Percentiles rank a stretch among this genome's conserved stretches.
Conservation (phyloP, 202 grass and related monocot genomes). For the Bolboschoenoplectus hybrid region DNA sequence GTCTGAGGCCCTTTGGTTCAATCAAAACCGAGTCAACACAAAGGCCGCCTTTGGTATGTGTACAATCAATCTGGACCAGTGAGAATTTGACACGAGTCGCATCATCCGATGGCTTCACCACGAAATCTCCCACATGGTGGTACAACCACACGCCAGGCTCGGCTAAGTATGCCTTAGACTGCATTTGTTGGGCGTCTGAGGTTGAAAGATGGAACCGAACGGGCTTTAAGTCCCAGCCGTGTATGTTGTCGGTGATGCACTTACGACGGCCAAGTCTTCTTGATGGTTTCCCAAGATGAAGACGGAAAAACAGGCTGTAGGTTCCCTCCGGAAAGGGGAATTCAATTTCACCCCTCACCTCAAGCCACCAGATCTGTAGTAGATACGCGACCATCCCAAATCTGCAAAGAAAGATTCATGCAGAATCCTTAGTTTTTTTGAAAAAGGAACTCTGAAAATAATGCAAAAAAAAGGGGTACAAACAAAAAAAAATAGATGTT, state of each 20-base stretch:
- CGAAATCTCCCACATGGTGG: conserved; percentile 85
- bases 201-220: conserved; percentile 82
- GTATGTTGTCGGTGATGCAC: conserved; percentile 66
- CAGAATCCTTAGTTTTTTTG: background rate
- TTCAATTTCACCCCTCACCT: conserved; percentile 71
- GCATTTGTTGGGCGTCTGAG: conserved; percentile 75
- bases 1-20: conserved; percentile 52
- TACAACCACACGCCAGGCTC: conserved; percentile 74
- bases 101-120: conserved; percentile 51
- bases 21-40: conserved; percentile 81
- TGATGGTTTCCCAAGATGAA: conserved; percentile 73
- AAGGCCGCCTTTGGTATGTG: conserved; percentile 89
- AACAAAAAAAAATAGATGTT: background rate
- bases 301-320: conserved; percentile 77
- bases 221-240: conserved; percentile 89
- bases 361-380: conserved; percentile 91
- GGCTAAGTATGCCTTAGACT: conserved; percentile 76
- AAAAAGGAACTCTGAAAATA: background rate
- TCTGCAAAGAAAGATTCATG: conserved; percentile 44
- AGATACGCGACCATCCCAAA: conserved; percentile 81
- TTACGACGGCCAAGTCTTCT: conserved; percentile 59
- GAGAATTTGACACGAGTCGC: conserved; percentile 58
- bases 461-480: background rate
- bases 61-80: conserved; percentile 96
- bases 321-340: conserved; percentile 88